Percentiles rank a stretch among this genome's conserved stretches.
Evolutionary conservation across 2,329 filamentous ascomycete species (phyloP).

Genomic region (Metarhizium robertsii): DNA sequence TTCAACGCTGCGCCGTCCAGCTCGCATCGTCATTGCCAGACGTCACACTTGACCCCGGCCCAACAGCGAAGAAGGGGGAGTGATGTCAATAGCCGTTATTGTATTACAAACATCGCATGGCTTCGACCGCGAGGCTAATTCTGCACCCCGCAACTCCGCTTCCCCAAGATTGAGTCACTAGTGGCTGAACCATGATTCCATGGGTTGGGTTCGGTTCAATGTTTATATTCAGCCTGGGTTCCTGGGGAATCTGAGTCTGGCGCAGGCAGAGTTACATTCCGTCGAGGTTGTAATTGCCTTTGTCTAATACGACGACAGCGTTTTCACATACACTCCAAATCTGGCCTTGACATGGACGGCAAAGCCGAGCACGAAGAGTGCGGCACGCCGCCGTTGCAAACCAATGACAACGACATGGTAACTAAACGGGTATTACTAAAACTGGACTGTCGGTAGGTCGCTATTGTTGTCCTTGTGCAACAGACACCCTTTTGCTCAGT

Average conservation of each 20-base stretch:
- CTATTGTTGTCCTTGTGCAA: not conserved
- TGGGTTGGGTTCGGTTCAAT: not conserved
- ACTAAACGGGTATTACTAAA: slow-evolving; percentile 18
- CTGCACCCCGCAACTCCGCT: not conserved
- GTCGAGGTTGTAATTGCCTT: too few relatives aligned
- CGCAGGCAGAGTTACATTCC: not conserved
- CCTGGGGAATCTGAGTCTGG: not conserved
- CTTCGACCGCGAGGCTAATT: not conserved
- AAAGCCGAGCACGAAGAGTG: slow-evolving; percentile 13
- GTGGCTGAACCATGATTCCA: not conserved
- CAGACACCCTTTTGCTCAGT: slow-evolving; percentile 1
- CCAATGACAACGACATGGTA: slow-evolving; percentile 7
- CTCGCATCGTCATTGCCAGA: too few relatives aligned
- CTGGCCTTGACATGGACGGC: slow-evolving; percentile 6
- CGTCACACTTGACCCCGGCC: not conserved
- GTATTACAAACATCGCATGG: not conserved
- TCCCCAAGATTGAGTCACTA: not conserved
- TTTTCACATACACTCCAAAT: slow-evolving; percentile 5
- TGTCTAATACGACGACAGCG: not conserved
- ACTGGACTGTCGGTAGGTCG: slow-evolving; percentile 15
- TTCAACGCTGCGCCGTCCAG: too few relatives aligned
- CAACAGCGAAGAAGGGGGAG: too few relatives aligned
- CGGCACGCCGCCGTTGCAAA: slow-evolving; percentile 6
- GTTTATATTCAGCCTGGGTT: not conserved
- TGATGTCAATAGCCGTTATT: not conserved